phyloP scores from a whole-genome alignment of 441 rosid species.

The Adansonia gregorii region DNA sequence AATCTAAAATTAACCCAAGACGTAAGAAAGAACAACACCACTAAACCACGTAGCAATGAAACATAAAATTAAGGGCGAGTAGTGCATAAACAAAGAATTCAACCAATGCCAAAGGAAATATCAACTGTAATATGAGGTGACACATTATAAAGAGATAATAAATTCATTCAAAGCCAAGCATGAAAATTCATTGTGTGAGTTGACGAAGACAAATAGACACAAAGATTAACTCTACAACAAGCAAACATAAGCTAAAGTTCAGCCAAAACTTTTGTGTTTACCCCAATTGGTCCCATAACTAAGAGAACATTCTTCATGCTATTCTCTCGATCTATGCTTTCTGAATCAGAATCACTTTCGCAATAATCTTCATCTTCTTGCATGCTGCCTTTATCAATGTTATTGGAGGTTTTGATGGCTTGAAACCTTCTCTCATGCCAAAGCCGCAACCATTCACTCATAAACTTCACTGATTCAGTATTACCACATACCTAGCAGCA shows the following conservation, averaged over 20 bases:
- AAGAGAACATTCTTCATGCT: conserved; percentile 74
- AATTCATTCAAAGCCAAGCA: not conserved
- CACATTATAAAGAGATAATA: not conserved
- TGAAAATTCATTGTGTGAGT: too few species aligned
- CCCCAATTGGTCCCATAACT: conserved; percentile 90
- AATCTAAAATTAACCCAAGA: not conserved
- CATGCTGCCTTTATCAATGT: conserved; percentile 39
- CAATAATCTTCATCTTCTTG: conserved; percentile 44
- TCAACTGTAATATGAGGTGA: not conserved
- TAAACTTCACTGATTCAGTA: conserved; percentile 64
- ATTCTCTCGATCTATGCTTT: conserved; percentile 47
- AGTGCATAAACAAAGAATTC: not conserved
- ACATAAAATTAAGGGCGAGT: not conserved
- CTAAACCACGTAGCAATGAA: not conserved
- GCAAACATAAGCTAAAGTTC: conserved; percentile 23
- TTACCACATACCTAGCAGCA: conserved; percentile 76
- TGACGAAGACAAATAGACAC: not conserved
- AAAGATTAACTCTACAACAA: conserved; percentile 23
- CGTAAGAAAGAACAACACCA: not conserved
- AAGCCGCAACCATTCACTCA: conserved; percentile 74
- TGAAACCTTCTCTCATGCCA: conserved; percentile 66
- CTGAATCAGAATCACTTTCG: conserved; percentile 65
- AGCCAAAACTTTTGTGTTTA: conserved; percentile 38
- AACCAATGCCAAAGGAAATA: not conserved
- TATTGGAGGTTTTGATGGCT: conserved; percentile 42